Evolutionary conservation across 164 flowering plant genomes (phyloP), one percentile per base, ranked within the genome.

Genomic region (Aristolochia contorta): DNA sequence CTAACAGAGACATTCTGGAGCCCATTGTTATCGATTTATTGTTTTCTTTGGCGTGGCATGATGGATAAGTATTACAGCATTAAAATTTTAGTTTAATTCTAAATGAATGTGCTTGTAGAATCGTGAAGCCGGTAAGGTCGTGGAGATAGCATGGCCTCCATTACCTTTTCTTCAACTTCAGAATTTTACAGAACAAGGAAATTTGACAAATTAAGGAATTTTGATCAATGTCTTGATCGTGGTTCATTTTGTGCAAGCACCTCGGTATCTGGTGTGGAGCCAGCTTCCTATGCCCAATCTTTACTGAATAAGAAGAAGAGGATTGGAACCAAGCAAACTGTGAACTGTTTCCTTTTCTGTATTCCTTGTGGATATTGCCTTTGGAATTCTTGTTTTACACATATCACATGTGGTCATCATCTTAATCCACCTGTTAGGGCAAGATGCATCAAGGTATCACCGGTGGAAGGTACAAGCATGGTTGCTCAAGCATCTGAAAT

Each of bases 371-470:
- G 48, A 61, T 21, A 47, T 18, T 53, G 21, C 22, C 12, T 43
- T 43, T 60, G 32, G 6, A 32, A 19, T 2, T 3, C 48, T 22
- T 19, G 15, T 58, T 32, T 16, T 61, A 10, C 33, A 3, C 56
- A 21, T 16, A 18, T 50, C 23, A 75, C 1, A 16, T 56, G 33
- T 32, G 69, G 32, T 51, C 61, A 56, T 43, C 63, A 49, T 65
- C 20, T 16, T 19, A 19, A 23, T 58, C 68, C 74, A 21, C 65
- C 63, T 47, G 58, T 20, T 52, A 74, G 70, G 55, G 64, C 77
- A 18, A 68, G 69, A 43, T 71, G 57, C 25, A n/a, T 67, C 47
- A 66, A 62, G 54, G 69, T 65, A 48, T 73, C 72, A 41, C 56
- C 67, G 16, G 59, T 61, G 7, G 56, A 61, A 20, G 54, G 76